Base-by-base conservation (phyloP, 352 stramenopile species). In the Phytophthora meadii region DNA sequence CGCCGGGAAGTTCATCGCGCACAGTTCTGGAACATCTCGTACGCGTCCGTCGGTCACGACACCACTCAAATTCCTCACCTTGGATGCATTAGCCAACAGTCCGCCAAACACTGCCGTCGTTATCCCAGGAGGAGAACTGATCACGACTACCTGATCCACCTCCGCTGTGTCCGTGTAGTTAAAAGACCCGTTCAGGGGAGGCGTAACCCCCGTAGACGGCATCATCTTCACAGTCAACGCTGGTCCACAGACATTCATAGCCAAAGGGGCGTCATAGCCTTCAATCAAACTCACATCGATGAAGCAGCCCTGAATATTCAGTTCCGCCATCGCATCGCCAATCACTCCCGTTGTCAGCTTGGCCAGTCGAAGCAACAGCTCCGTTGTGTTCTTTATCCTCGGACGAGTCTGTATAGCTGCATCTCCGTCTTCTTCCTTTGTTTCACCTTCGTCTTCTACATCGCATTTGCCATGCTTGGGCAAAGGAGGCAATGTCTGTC, bases 321-420 rank as follows among this genome's bases (percentile, higher is more conserved):
- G 81, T 49, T 90, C 69, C 22, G 76, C 76, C 71, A 95, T 82
- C n/a, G 87, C 87, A 54, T 95, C 87, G 30, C 76, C 87, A 60
- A 95, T 92, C 36, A 83, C 81, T 59, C 87, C 92, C 9, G 87
- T 95, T 34, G 81, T 90, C 24, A 92, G 75, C 64, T 94, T 94
- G 55, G 82, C 84, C 47, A 94, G 70, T 2, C 86, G 84, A 61
- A 94, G 60, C 39, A 94, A 60, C 48, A 93, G 62, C 46, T 76
- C 68, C 0, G 62, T 65, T 2, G 51, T 44, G 47, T 72, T 59
- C 34, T 19, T 62, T 40, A 17, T 54, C 15, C 28, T 50, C 7
- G 30, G 30, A 36, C 30, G 30, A 36, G 30, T 11, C 9, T 11
- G 30, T 36, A 2, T 36, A 3, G 30, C 30, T 36, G 30, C 30